These are phyloP conservation scores for Botrytis pseudocinerea DNA, from an alignment of 2,329 filamentous ascomycete genomes.

Conservation along the genomic window DNA sequence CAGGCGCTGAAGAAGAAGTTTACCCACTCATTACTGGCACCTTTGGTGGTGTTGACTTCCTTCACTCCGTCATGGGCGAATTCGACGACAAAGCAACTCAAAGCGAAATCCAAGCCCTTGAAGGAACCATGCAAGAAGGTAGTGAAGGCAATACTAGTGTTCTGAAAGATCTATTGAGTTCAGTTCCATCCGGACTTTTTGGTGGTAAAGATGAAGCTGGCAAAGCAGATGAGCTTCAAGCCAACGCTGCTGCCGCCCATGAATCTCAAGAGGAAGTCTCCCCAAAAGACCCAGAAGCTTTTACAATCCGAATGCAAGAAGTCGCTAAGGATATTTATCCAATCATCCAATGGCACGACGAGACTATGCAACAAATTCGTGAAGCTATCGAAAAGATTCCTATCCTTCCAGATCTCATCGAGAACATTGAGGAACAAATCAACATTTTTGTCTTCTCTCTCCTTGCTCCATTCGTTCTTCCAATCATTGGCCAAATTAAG, in stretches of 20 bases:
- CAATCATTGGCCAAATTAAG: conserved; percentile 84
- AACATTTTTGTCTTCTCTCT: conserved; percentile 90
- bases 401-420: conserved; percentile 78
- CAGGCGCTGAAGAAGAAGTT: conserved; percentile 64
- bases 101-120: conserved; percentile 84
- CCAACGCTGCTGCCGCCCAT: conserved; percentile 71
- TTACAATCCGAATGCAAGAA: conserved; percentile 72
- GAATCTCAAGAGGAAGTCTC: conserved; percentile 73
- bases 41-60: conserved; percentile 91
- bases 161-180: conserved; percentile 75
- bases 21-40: conserved; percentile 88
- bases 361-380: conserved; percentile 77
- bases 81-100: conserved; percentile 88
- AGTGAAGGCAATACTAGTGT: conserved; percentile 67
- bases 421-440: conserved; percentile 83
- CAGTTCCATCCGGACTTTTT: conserved; percentile 79
- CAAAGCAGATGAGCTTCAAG: conserved; percentile 77
- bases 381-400: conserved; percentile 83
- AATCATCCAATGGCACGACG: conserved; percentile 87
- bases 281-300: conserved; percentile 80
- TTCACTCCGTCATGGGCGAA: conserved; percentile 79
- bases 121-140: conserved; percentile 73
- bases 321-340: conserved; percentile 82
- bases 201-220: conserved; percentile 72
- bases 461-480: conserved; percentile 83